phyloP scores from a whole-genome alignment of 2,329 filamentous ascomycete species.

The Pseudopithomyces maydicus region DNA sequence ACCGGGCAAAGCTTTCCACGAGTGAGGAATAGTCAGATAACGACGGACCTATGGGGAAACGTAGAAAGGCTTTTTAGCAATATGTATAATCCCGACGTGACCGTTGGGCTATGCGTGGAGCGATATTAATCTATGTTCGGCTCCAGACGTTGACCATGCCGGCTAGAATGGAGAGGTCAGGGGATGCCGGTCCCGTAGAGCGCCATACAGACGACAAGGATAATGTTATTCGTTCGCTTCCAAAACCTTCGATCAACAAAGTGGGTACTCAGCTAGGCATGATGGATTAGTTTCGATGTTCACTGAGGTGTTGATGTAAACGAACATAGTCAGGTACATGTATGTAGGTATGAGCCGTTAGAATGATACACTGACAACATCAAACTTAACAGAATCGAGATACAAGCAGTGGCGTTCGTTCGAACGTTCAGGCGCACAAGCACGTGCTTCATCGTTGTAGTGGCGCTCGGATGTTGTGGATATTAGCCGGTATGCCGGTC shows the following conservation, averaged over 20 bases:
- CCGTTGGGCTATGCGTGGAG: neutral
- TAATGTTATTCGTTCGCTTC: neutral
- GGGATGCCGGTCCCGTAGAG: neutral
- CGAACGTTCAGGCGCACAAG: too few species aligned
- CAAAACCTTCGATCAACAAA: neutral
- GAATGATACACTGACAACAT: too few species aligned
- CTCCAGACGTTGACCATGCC: slow-evolving; percentile 2
- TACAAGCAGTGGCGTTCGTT: too few species aligned
- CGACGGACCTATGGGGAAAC: neutral
- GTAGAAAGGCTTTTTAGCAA: neutral
- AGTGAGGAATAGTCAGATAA: neutral
- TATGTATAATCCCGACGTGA: slow-evolving; percentile 4
- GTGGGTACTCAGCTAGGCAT: neutral
- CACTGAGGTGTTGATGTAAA: too few species aligned
- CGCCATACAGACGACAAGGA: neutral
- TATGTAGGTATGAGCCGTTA: too few species aligned
- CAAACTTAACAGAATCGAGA: too few species aligned
- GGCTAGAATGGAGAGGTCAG: neutral
- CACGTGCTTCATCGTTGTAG: neutral
- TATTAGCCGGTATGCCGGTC: slow-evolving; percentile 5
- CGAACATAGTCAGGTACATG: too few species aligned
- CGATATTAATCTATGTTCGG: slow-evolving; percentile 7
- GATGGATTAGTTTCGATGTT: too few species aligned
- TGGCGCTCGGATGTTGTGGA: neutral
- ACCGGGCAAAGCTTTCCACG: neutral